Percentiles rank a stretch among this genome's conserved stretches.
Conservation (phyloP, 495 filamentous ascomycete species). For the Penicillium odoratum region DNA sequence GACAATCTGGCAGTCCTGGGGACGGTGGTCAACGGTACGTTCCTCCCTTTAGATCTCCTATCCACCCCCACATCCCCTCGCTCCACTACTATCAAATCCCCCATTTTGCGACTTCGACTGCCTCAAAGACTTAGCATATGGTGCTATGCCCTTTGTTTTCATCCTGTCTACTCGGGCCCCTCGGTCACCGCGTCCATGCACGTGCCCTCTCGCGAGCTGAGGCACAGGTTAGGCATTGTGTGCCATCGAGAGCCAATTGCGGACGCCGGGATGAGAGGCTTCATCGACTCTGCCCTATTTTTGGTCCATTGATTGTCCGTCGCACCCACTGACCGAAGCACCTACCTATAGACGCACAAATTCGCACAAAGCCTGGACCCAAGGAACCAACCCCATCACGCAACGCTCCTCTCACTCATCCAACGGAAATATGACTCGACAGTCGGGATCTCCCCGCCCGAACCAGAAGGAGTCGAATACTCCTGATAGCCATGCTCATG, state of each 20-base stretch:
- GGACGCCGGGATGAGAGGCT: constrained; percentile 10
- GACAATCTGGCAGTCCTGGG: constrained; percentile 56
- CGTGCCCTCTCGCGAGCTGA: constrained; percentile 21
- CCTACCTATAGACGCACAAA: constrained; percentile 45
- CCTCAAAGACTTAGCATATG: background rate
- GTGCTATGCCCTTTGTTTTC: background rate
- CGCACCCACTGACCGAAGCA: constrained; percentile 20
- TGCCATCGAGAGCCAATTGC: constrained; percentile 24
- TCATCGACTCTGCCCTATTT: background rate
- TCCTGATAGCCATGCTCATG: constrained; percentile 63
- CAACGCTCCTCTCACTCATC: constrained; percentile 55
- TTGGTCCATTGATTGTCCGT: constrained; percentile 13
- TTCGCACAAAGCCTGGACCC: constrained; percentile 62
- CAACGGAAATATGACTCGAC: constrained; percentile 54
- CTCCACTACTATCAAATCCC: background rate
- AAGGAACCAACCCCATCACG: constrained; percentile 65
- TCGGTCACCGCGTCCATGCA: constrained; percentile 14
- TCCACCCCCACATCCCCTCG: background rate
- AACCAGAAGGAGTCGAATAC: constrained; percentile 53
- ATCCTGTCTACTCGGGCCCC: constrained; percentile 8
- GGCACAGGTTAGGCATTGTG: constrained; percentile 17
- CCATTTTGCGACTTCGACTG: background rate
- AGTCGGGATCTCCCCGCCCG: constrained; percentile 41
- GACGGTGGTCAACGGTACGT: constrained; percentile 58
- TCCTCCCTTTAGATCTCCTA: constrained; percentile 14